A percentile compares a stretch with the other conserved stretches of the same genome.
These are phyloP conservation scores for Coriolopsis trogii DNA, from an alignment of 1,284 basidiomycete genomes.

Conservation along the genomic window DNA sequence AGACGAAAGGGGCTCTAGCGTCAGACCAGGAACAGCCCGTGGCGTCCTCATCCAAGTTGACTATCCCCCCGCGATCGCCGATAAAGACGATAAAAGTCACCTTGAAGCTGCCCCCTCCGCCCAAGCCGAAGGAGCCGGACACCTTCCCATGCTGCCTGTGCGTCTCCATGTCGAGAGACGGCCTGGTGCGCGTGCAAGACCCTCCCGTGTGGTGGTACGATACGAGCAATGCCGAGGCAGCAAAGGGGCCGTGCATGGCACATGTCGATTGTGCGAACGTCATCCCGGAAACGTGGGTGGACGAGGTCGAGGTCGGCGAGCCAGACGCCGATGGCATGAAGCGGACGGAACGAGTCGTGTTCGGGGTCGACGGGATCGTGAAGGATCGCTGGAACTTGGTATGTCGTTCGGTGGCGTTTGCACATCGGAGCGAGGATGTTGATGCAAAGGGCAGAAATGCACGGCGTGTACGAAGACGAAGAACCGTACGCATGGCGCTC, in stretches of 20 bases:
- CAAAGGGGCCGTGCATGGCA: constrained; percentile 59
- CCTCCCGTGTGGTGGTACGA: constrained; percentile 56
- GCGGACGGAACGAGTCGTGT: constrained; percentile 60
- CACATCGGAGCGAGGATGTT: not conserved
- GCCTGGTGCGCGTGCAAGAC: constrained; percentile 71
- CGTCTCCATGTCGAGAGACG: constrained; percentile 57
- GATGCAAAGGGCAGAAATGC: constrained; percentile 73
- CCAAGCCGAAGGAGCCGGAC: constrained; percentile 58
- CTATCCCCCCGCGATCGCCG: constrained; percentile 21
- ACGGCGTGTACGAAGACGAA: constrained; percentile 73
- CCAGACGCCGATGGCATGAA: constrained; percentile 36
- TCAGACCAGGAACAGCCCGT: constrained; percentile 6
- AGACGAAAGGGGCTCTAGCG: constrained; percentile 25
- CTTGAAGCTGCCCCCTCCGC: constrained; percentile 53
- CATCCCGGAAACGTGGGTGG: constrained; percentile 87
- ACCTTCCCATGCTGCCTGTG: constrained; percentile 83
- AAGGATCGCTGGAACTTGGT: constrained; percentile 92
- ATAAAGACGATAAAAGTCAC: constrained; percentile 50
- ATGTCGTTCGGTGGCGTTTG: constrained; percentile 31
- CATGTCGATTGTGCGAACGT: constrained; percentile 79
- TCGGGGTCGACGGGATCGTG: constrained; percentile 83
- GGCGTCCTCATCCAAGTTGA: constrained; percentile 22
- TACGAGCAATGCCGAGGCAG: constrained; percentile 34
- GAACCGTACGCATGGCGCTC: constrained; percentile 80
- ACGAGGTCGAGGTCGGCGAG: constrained; percentile 53